These are phyloP conservation scores for Xylaria sp. DNA, from an alignment of 2,329 filamentous ascomycete genomes.

Conservation along the genomic window DNA sequence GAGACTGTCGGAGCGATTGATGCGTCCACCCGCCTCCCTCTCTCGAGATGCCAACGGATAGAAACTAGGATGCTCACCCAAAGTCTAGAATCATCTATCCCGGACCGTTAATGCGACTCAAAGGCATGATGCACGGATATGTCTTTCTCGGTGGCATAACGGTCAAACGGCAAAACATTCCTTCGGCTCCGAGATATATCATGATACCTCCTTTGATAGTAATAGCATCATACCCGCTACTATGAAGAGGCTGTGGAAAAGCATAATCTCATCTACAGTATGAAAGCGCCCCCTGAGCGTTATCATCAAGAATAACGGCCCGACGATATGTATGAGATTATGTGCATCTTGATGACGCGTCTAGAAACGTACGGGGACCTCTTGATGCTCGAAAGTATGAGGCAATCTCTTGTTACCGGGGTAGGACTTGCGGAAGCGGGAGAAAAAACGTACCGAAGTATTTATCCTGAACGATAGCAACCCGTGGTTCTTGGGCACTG, in stretches of 20 bases:
- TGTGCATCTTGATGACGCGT: background rate
- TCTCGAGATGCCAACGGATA: background rate
- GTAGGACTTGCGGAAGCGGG: conserved; percentile 21
- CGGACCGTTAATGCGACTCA: background rate
- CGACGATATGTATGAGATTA: conserved; percentile 10
- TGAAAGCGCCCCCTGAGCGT: background rate
- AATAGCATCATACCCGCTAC: background rate
- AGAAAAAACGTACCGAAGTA: conserved; percentile 26
- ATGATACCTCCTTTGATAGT: background rate
- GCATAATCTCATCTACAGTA: background rate
- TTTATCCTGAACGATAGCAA: conserved; percentile 32
- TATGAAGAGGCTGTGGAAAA: background rate
- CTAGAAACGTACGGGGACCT: conserved; percentile 11
- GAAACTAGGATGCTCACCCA: background rate
- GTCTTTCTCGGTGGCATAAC: background rate
- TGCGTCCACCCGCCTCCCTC: background rate
- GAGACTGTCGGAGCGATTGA: background rate
- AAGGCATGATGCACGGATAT: background rate
- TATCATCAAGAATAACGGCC: conserved; percentile 16
- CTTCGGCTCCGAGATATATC: background rate
- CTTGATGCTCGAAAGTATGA: background rate
- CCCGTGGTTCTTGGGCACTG: background rate
- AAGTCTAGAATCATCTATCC: background rate
- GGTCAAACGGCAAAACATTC: background rate
- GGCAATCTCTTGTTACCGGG: background rate